Percentiles rank a stretch among this genome's conserved stretches.
Evolutionary conservation across 495 filamentous ascomycete species (phyloP).

Genomic region (Penicillium macrosclerotiorum): DNA sequence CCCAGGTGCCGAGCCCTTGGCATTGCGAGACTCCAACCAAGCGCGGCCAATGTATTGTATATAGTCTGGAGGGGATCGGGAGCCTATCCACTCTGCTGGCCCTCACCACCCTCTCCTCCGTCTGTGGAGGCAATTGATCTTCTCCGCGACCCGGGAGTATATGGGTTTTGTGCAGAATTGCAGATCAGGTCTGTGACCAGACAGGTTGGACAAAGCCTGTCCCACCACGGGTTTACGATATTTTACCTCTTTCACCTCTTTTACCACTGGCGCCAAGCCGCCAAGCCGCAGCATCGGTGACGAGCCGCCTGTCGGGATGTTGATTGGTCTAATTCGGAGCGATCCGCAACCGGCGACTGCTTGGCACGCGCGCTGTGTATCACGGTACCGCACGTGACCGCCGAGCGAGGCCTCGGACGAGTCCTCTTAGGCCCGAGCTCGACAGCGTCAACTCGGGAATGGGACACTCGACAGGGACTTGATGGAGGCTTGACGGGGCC

Average conservation of each 20-base stretch:
- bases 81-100: too few relatives aligned
- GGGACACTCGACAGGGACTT: too few relatives aligned
- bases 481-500: too few relatives aligned
- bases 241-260: too few relatives aligned
- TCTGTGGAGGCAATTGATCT: too few relatives aligned
- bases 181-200: conserved; percentile 8
- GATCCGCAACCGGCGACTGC: conserved; percentile 30
- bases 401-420: too few relatives aligned
- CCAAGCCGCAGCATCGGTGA: conserved; percentile 33
- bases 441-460: too few relatives aligned
- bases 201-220: conserved; percentile 11
- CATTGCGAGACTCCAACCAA: conserved; percentile 20
- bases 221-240: conserved; percentile 13
- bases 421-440: too few relatives aligned
- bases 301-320: not conserved
- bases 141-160: too few relatives aligned
- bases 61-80: not conserved
- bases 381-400: conserved; percentile 14
- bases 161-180: not conserved
- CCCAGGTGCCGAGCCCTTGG: conserved; percentile 49
- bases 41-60: not conserved
- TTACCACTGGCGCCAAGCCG: conserved; percentile 39
- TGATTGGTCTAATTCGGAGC: conserved; percentile 20
- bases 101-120: too few relatives aligned
- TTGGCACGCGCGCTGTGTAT: conserved; percentile 17